A percentile compares a stretch with the other conserved stretches of the same genome.
phyloP scores from a whole-genome alignment of 352 stramenopile species.

The Pythium utonaiense region DNA sequence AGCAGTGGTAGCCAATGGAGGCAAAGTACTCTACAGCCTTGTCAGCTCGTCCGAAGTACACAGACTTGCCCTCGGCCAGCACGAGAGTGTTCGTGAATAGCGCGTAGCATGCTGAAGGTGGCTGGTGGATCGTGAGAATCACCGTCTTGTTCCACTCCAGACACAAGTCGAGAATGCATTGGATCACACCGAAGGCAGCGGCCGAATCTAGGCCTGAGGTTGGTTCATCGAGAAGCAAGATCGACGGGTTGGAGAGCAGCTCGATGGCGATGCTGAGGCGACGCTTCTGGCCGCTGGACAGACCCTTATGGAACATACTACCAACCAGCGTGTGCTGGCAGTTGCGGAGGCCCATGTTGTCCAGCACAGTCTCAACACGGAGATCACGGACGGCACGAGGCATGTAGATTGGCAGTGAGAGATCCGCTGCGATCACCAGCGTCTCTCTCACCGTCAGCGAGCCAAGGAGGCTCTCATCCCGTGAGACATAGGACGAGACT shows the following conservation, averaged over 20 bases:
- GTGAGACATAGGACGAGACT: slow-evolving; percentile 62
- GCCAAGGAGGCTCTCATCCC: slow-evolving; percentile 57
- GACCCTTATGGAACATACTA: slow-evolving; percentile 69
- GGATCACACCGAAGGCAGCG: slow-evolving; percentile 42
- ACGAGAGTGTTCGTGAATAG: slow-evolving; percentile 61
- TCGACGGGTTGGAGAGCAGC: slow-evolving; percentile 58
- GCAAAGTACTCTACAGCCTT: slow-evolving; percentile 22
- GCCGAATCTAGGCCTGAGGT: slow-evolving; percentile 54
- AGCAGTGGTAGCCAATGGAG: slow-evolving; percentile 25
- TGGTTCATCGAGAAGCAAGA: slow-evolving; percentile 83
- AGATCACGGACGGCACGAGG: slow-evolving; percentile 31
- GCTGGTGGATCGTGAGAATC: slow-evolving; percentile 70
- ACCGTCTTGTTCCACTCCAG: slow-evolving; percentile 38
- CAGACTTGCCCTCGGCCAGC: slow-evolving; percentile 58
- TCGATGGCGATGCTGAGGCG: slow-evolving; percentile 78
- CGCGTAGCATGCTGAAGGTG: slow-evolving; percentile 50
- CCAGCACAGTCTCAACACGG: slow-evolving; percentile 60
- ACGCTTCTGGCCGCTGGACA: slow-evolving; percentile 76
- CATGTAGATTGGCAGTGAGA: slow-evolving; percentile 47
- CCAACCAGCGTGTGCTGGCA: slow-evolving; percentile 60
- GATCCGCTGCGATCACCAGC: slow-evolving; percentile 49
- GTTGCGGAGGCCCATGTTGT: slow-evolving; percentile 58
- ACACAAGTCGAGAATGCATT: slow-evolving; percentile 37
- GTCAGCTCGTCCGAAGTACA: slow-evolving; percentile 61
- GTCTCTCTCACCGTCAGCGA: slow-evolving; percentile 71